Evolutionary conservation across 129 eudicot genomes (phyloP), one percentile per base, ranked within the genome.

Genomic region (Kitagawia praeruptora): DNA sequence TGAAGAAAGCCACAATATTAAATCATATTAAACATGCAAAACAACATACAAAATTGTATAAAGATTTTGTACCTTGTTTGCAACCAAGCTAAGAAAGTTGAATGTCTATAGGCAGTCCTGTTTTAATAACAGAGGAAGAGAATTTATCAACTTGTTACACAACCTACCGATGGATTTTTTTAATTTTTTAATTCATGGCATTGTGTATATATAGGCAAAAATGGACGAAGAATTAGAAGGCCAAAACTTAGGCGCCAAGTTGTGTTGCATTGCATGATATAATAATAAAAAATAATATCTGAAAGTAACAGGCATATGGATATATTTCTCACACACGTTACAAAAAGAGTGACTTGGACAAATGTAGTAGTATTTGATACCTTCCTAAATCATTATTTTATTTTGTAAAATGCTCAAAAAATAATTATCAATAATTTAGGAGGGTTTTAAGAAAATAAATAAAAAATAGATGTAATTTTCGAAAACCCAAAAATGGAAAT

Each of bases 231-330:
- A 61, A 61, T n/a, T 8, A 61, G 8, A 67, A 67, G 73, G 39
- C 23, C 42, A 27, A 67, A 67, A 67, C 42, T 67, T 67, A 34
- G 73, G 40, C 40, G 73, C 73, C 73, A 67, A 67, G 73, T 66
- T n/a, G n/a, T 31, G 72, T 23, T 25, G 48, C 48, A 45, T 45
- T 45, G 31, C 37, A 63, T 53, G 61, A 49, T 49, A 15, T 48
- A 47, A 40, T 39, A 39, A 39, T 39, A 40, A 42, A 48, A 14
- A 13, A 12, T 48, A 48, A 0, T 48, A 49, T 49, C 7, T 23
- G 66, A 61, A 58, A 58, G 67, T n/a, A 58, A 58, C 9, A 9
- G 5, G 69, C 10, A 54, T 61, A 9, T 61, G 66, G 63, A 54
- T 14, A 56, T 7, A 21, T 23, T 56, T 56, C 31, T 23, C 12